phyloP scores from a whole-genome alignment of 345 rosid genomes.

The Abelmoschus esculentus region DNA sequence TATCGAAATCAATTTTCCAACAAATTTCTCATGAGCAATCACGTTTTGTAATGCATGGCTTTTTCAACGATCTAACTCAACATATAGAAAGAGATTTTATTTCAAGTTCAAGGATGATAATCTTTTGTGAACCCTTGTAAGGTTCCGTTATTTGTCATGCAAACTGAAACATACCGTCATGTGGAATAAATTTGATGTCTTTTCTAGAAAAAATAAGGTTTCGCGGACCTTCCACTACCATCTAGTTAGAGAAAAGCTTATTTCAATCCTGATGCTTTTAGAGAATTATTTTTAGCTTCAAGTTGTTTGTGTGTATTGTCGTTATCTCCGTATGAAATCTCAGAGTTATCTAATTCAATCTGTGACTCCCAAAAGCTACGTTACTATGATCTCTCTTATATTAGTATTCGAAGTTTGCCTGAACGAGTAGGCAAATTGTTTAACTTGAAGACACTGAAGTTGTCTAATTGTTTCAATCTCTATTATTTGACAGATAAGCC shows the following conservation, averaged over 20 bases:
- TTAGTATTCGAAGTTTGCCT: neutral
- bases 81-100: neutral
- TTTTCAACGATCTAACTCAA: neutral
- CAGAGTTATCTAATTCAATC: neutral
- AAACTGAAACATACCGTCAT: too few relatives aligned
- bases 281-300: too few relatives aligned
- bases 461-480: neutral
- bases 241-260: too few relatives aligned
- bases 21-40: neutral
- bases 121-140: neutral
- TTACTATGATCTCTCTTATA: neutral
- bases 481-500: neutral
- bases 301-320: neutral
- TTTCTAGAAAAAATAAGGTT: too few relatives aligned
- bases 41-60: neutral
- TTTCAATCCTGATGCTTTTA: too few relatives aligned
- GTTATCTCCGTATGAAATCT: neutral
- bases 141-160: neutral
- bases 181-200: too few relatives aligned
- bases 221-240: too few relatives aligned
- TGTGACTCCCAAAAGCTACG: constrained; percentile 1
- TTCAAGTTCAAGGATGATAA: neutral
- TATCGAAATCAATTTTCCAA: neutral
- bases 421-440: neutral
- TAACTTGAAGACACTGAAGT: neutral